Evolutionary conservation across 192 early-diverging fungal genomes (phyloP).

Genomic region (Mortierella alpina): DNA sequence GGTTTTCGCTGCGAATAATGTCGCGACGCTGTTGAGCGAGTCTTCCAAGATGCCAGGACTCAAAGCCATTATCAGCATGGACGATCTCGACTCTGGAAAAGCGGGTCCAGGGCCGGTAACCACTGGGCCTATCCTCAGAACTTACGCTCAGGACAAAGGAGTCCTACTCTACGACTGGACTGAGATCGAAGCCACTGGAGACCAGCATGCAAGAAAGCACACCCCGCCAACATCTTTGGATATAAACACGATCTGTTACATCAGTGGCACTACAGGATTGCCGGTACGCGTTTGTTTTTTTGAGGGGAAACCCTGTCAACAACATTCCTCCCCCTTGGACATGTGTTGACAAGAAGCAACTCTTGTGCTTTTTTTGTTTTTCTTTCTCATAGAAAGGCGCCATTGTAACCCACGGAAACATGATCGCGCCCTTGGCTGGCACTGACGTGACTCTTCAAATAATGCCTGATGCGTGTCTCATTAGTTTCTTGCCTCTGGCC

Average conservation of each 20-base stretch:
- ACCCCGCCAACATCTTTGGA: conserved; percentile 71
- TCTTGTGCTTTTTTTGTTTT: neutral
- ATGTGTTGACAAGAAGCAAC: neutral
- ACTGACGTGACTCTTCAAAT: neutral
- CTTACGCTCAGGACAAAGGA: conserved; percentile 69
- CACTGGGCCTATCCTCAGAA: conserved; percentile 30
- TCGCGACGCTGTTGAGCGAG: conserved; percentile 3
- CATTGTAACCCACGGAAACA: conserved; percentile 89
- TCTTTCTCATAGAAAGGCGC: conserved; percentile 54
- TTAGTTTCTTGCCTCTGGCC: conserved; percentile 89
- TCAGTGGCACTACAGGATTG: conserved; percentile 87
- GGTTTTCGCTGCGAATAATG: conserved; percentile 12
- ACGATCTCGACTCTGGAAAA: conserved; percentile 57
- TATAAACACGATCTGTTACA: conserved; percentile 78
- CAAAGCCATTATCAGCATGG: conserved; percentile 81
- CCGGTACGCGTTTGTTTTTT: conserved; percentile 59
- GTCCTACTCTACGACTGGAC: conserved; percentile 68
- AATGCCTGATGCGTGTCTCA: conserved; percentile 3
- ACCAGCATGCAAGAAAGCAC: conserved; percentile 59
- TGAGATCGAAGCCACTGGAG: conserved; percentile 70
- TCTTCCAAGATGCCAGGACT: conserved; percentile 66
- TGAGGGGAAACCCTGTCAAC: neutral
- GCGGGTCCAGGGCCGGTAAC: conserved; percentile 17
- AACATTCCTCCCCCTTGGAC: too few relatives aligned
- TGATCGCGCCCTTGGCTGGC: conserved; percentile 60